Percentiles rank a stretch among this genome's conserved stretches.
These are phyloP conservation scores for Fusarium sp. DNA, from an alignment of 2,329 filamentous ascomycete species.

Conservation along the genomic window DNA sequence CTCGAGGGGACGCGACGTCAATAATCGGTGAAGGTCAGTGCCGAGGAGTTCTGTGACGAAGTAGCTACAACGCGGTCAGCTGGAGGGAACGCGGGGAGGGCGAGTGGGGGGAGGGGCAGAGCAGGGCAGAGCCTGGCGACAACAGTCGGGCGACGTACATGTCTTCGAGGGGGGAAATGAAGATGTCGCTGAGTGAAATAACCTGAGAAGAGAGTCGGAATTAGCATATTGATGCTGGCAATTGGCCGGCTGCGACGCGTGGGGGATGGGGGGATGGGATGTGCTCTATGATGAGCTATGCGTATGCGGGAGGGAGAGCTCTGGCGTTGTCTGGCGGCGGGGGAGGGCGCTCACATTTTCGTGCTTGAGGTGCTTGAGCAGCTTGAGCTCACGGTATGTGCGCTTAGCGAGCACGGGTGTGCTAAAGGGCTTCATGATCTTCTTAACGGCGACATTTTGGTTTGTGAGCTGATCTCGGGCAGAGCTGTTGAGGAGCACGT, in stretches of 20 bases:
- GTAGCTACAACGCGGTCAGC: conserved; percentile 73
- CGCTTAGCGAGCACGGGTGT: conserved; percentile 98
- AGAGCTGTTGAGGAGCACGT: conserved; percentile 73
- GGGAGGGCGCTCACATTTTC: conserved; percentile 80
- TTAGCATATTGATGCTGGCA: conserved; percentile 35
- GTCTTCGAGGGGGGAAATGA: conserved; percentile 98
- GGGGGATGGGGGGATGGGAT: no score
- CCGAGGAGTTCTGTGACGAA: conserved; percentile 98
- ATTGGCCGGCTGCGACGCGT: no score
- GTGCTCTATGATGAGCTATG: background rate
- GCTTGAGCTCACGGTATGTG: conserved; percentile 97
- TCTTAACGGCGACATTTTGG: conserved; percentile 98
- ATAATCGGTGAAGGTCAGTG: conserved; percentile 94
- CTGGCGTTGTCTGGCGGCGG: conserved; percentile 33
- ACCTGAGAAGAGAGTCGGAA: conserved; percentile 69
- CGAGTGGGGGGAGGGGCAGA: conserved; percentile 20
- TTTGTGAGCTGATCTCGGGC: conserved; percentile 97
- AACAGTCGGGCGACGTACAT: conserved; percentile 75
- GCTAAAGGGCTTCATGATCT: conserved; percentile 99
- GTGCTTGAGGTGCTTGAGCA: conserved; percentile 95
- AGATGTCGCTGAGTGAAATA: conserved; percentile 99
- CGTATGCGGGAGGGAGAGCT: conserved; percentile 35
- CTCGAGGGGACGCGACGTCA: conserved; percentile 95
- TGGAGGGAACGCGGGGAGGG: conserved; percentile 18
- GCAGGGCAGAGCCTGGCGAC: background rate